Evolutionary conservation across 2,329 filamentous ascomycete species (phyloP), one percentile per base, ranked within the genome.

Genomic region (Thermoascus crustaceus): DNA sequence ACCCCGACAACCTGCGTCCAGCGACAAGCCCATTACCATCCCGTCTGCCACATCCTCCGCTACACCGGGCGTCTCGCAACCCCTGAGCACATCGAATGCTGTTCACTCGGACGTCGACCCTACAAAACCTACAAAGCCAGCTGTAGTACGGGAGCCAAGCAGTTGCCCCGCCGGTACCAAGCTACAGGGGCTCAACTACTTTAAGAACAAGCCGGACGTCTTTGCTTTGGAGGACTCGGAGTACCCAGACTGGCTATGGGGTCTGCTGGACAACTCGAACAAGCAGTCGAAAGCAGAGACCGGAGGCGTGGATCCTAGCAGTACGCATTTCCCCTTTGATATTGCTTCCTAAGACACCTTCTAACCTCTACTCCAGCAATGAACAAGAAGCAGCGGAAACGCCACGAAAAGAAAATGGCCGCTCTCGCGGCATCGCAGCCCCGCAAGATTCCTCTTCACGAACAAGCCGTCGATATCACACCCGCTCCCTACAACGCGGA

Each of bases 181-280:
- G 38, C 34, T 69, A 40, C 52, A 52, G 16, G 63, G 64, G 8
- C 50, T 69, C 29, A 66, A 65, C 39, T 69, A 68, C 46, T 58
- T 63, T 37, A 68, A 68, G 48, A 66, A 66, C 46, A 64, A 67
- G 40, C 57, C 63, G 5, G 60, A 65, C 23, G 42, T 67, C 16
- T 35, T 66, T 33, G 66, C 66, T 8, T 41, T 59, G 48, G 65
- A 69, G 37, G 66, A 69, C 42, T 53, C 57, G 26, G 66, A 68
- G 43, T 69, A 69, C 43, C 66, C 66, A 9, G 60, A 66, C 9
- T 69, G 66, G 66, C 42, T 69, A 35, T 69, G 66, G 66, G 52
- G 45, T 4, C 46, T 69, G 38, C 43, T 68, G 39, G 61, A 64
- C 33, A 52, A 59, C 35, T 37, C 47, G n/a, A 54, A 49, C 37